A percentile compares a stretch with the other conserved stretches of the same genome.
Evolutionary conservation across 352 stramenopile species (phyloP).

Genomic region (Globisporangium cederbergense): DNA sequence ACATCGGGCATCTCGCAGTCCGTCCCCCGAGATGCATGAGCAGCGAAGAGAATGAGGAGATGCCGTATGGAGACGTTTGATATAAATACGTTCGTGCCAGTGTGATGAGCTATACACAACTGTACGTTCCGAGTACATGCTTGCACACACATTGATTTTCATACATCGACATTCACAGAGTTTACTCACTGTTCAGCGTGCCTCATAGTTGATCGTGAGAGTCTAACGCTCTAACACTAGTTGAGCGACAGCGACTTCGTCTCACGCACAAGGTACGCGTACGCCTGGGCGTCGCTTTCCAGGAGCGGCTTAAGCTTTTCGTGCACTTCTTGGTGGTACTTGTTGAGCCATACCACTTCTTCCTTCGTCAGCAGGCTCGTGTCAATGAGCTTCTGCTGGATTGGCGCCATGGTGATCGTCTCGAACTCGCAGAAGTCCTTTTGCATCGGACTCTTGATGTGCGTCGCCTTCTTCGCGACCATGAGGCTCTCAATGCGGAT

Average conservation of each 20-base stretch:
- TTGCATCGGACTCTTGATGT: constrained; percentile 63
- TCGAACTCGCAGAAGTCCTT: constrained; percentile 95
- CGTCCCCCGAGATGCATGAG: constrained; percentile 25
- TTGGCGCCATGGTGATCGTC: constrained; percentile 97
- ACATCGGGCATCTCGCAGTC: constrained; percentile 35
- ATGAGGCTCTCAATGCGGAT: constrained; percentile 99
- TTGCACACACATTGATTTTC: neutral
- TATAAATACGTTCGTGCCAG: neutral
- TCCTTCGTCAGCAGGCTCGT: constrained; percentile 82
- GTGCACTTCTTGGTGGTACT: constrained; percentile 91
- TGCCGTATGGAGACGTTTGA: neutral
- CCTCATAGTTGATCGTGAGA: neutral
- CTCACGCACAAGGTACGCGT: constrained; percentile 74
- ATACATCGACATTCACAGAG: neutral
- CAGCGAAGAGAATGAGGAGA: neutral
- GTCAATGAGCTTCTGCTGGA: constrained; percentile 98
- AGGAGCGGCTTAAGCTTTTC: constrained; percentile 91
- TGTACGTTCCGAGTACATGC: neutral
- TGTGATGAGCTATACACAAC: neutral
- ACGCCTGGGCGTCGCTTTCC: constrained; percentile 49
- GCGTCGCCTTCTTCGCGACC: constrained; percentile 83
- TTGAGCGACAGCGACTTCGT: constrained; percentile 53
- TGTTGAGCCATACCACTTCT: constrained; percentile 96
- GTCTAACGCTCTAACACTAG: constrained; percentile 3
- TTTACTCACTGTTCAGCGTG: neutral